Conservation (phyloP, 352 stramenopile species). For the Phytopythium litorale region DNA sequence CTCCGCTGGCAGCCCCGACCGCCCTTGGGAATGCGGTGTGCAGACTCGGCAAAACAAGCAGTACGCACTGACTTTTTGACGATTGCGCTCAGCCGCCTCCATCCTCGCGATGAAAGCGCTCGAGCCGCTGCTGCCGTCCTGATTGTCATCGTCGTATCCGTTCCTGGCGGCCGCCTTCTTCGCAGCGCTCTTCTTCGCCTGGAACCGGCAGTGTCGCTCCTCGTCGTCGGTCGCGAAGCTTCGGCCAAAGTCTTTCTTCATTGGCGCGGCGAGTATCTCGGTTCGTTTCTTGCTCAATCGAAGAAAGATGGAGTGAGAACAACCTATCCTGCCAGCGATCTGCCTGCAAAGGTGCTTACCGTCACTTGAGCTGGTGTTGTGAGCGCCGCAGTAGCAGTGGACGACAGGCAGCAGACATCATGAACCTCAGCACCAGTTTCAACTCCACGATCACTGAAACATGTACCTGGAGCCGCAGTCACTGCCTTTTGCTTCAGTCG, state of each 20-base stretch:
- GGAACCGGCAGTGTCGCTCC: slow-evolving; percentile 69
- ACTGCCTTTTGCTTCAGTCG: slow-evolving; percentile 49
- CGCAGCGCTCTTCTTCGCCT: slow-evolving; percentile 19
- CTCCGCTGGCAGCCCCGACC: not conserved
- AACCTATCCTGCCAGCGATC: not conserved
- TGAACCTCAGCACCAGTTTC: slow-evolving; percentile 1
- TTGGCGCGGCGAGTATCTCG: slow-evolving; percentile 49
- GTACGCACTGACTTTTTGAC: slow-evolving; percentile 50
- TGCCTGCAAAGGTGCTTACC: not conserved
- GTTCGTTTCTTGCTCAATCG: slow-evolving; percentile 46
- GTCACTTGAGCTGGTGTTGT: not conserved
- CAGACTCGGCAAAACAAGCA: not conserved
- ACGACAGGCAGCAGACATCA: not conserved
- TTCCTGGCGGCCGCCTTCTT: slow-evolving; percentile 17
- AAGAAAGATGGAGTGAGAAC: not conserved
- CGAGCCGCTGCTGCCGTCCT: slow-evolving; percentile 14
- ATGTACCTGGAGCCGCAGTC: slow-evolving; percentile 34
- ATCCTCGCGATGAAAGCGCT: slow-evolving; percentile 61
- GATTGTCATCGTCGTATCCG: slow-evolving; percentile 15
- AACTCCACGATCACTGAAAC: not conserved
- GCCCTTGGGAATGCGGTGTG: not conserved
- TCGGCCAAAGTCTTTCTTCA: slow-evolving; percentile 28
- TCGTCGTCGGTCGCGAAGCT: slow-evolving; percentile 75
- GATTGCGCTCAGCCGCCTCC: slow-evolving; percentile 75
- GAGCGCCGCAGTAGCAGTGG: not conserved